These are phyloP conservation scores for Coffea eugenioides DNA, from an alignment of 257 asterid genomes.

Conservation along the genomic window DNA sequence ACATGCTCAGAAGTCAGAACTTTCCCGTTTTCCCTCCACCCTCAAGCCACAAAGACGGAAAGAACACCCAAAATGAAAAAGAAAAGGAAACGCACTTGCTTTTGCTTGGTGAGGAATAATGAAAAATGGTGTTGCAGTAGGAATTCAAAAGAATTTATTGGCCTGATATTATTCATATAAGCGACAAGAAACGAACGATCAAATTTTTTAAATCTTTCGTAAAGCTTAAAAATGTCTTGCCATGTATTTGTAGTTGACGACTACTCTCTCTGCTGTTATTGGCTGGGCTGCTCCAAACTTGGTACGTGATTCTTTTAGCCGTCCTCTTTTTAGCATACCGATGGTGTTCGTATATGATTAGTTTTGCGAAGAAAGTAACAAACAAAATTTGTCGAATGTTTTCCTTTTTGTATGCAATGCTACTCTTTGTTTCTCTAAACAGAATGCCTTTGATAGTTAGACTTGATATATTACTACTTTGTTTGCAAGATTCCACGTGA, in stretches of 20 bases:
- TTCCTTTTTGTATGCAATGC: not conserved
- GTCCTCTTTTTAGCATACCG: not conserved
- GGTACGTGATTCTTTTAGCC: not conserved
- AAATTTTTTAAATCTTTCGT: no score
- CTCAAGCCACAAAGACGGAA: no score
- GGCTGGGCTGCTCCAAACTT: not conserved
- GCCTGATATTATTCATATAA: no score
- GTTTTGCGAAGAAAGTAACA: no score
- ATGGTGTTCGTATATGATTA: not conserved
- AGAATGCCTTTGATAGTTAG: not conserved
- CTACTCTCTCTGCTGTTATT: not conserved
- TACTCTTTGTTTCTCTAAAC: not conserved
- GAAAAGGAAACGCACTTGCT: not conserved
- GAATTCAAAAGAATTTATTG: no score
- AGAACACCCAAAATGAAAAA: no score
- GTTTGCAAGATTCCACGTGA: not conserved
- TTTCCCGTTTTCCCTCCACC: not conserved
- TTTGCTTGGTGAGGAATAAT: no score
- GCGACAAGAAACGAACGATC: no score
- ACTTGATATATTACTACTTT: not conserved
- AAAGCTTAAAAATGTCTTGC: not conserved
- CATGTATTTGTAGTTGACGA: not conserved
- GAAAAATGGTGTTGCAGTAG: not conserved
- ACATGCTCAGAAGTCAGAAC: not conserved
- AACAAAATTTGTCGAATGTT: no score